Evolutionary conservation across 768 basidiomycete species (phyloP).

Genomic region (Boletus eberwhitei): DNA sequence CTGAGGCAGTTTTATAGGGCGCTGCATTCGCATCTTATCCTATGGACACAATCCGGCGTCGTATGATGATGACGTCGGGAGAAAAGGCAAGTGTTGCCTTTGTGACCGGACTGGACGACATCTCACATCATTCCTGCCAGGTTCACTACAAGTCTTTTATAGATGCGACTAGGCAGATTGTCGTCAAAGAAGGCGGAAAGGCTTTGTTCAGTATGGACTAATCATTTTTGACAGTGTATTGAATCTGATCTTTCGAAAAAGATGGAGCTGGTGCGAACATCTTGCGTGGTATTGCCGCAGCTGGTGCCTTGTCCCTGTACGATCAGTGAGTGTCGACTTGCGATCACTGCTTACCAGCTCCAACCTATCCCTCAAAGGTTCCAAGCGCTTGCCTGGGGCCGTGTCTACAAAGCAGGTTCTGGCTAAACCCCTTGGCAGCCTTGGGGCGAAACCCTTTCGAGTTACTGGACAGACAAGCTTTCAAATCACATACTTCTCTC

Average conservation of each 20-base stretch:
- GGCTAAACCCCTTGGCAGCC: constrained; percentile 4
- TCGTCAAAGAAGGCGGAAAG: constrained; percentile 38
- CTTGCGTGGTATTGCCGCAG: constrained; percentile 50
- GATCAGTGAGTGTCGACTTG: constrained; percentile 41
- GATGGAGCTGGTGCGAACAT: constrained; percentile 59
- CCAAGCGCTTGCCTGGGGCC: constrained; percentile 54
- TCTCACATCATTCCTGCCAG: constrained; percentile 11
- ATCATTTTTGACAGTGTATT: neutral
- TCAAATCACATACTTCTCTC: neutral
- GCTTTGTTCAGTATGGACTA: constrained; percentile 35
- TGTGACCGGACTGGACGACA: neutral
- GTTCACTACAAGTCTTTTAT: constrained; percentile 40
- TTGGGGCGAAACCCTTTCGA: neutral
- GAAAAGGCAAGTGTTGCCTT: constrained; percentile 23
- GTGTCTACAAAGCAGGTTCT: constrained; percentile 50
- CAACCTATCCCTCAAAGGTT: constrained; percentile 27
- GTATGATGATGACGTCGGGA: constrained; percentile 49
- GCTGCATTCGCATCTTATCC: constrained; percentile 41
- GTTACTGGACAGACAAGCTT: neutral
- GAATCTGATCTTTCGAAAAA: constrained; percentile 26
- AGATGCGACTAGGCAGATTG: constrained; percentile 38
- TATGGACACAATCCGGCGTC: constrained; percentile 42
- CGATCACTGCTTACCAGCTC: neutral
- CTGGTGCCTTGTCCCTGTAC: constrained; percentile 58
- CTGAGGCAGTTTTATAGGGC: constrained; percentile 21